Evolutionary conservation across 345 rosid species (phyloP).

Genomic region (Fremontodendron californicum): DNA sequence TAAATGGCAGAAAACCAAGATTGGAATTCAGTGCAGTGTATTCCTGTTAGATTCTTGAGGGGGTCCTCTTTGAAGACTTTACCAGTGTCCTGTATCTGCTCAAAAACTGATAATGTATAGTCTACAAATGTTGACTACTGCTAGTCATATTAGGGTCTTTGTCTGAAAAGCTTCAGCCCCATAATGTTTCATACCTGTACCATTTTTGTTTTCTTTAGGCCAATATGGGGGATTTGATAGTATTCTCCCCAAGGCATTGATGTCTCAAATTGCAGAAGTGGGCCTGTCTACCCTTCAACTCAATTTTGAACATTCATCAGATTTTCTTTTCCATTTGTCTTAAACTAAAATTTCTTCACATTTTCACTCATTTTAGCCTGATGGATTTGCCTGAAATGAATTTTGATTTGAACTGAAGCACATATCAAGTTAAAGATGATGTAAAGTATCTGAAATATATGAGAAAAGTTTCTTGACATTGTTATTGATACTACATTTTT

Average conservation of each 20-base stretch:
- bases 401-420: background rate
- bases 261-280: background rate
- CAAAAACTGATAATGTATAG: conserved; percentile 5
- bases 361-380: background rate
- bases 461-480: background rate
- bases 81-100: conserved; percentile 13
- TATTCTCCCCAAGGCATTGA: background rate
- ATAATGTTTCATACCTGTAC: background rate
- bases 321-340: background rate
- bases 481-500: background rate
- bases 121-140: conserved; percentile 34
- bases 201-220: background rate
- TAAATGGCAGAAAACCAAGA: conserved; percentile 1
- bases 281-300: background rate
- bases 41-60: conserved; percentile 18
- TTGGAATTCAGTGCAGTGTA: conserved; percentile 8
- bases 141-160: background rate
- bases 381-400: background rate
- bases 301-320: background rate
- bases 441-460: background rate
- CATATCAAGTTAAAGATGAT: background rate
- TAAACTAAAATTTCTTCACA: background rate
- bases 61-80: conserved; percentile 11
- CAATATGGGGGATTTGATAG: too few relatives aligned
- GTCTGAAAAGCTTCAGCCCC: conserved; percentile 10